These are phyloP conservation scores for Rubroboletus satanas DNA, from an alignment of 768 basidiomycete genomes.

Conservation along the genomic window DNA sequence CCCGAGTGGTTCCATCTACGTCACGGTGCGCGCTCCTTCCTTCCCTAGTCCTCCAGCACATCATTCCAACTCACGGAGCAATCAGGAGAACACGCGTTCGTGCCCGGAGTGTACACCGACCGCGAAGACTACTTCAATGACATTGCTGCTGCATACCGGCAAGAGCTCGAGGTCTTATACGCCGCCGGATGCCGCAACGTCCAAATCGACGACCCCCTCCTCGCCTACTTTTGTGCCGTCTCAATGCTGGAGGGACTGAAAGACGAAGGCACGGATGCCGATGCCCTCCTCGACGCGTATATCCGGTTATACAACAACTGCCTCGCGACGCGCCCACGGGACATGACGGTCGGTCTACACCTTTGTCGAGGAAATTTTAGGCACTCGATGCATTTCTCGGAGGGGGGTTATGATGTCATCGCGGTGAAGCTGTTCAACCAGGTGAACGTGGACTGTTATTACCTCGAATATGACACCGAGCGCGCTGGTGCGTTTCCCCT, in stretches of 20 bases:
- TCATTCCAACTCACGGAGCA: neutral
- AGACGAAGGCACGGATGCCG: constrained; percentile 56
- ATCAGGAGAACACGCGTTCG: constrained; percentile 24
- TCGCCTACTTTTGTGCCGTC: constrained; percentile 65
- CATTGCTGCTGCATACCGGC: constrained; percentile 43
- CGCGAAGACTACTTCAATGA: constrained; percentile 47
- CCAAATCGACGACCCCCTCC: constrained; percentile 46
- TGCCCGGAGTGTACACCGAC: constrained; percentile 15
- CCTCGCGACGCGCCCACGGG: constrained; percentile 35
- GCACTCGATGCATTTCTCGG: constrained; percentile 38
- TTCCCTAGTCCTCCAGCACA: neutral
- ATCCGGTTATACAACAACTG: constrained; percentile 39
- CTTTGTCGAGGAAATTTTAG: constrained; percentile 40
- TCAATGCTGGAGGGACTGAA: constrained; percentile 53
- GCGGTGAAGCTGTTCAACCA: constrained; percentile 44
- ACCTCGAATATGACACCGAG: constrained; percentile 46
- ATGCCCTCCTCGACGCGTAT: constrained; percentile 60
- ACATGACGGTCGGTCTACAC: constrained; percentile 42
- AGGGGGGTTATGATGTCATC: constrained; percentile 45
- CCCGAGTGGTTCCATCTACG: constrained; percentile 72
- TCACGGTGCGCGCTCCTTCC: constrained; percentile 41
- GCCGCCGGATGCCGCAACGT: constrained; percentile 40
- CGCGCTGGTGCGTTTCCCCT: constrained; percentile 36
- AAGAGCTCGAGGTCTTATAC: constrained; percentile 44
- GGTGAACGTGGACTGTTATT: constrained; percentile 42